Evolutionary conservation across 768 basidiomycete genomes (phyloP).

Genomic region (Lactarius sp.): DNA sequence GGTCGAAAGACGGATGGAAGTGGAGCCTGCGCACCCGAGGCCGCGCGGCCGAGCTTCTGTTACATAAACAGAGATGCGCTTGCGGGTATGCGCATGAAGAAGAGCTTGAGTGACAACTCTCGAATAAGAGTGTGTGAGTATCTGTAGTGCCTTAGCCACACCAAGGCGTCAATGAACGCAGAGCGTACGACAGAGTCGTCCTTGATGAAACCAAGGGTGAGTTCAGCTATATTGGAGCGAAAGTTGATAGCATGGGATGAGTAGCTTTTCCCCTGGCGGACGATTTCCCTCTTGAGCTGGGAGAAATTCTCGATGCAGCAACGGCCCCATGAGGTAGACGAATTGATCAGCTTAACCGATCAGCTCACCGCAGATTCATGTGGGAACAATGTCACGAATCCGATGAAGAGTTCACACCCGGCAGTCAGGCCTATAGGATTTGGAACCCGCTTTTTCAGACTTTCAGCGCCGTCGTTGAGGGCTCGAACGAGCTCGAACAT

Average conservation of each 20-base stretch:
- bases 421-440: slow-evolving; percentile 83
- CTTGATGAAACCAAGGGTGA: slow-evolving; percentile 88
- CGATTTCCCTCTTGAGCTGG: slow-evolving; percentile 76
- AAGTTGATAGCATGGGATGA: slow-evolving; percentile 76
- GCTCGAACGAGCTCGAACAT: slow-evolving; percentile 91
- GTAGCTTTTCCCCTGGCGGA: slow-evolving; percentile 76
- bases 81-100: slow-evolving; percentile 81
- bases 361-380: slow-evolving; percentile 71
- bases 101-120: slow-evolving; percentile 93
- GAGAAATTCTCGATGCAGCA: slow-evolving; percentile 59
- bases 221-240: slow-evolving; percentile 82
- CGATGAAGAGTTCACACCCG: slow-evolving; percentile 88
- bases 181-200: slow-evolving; percentile 79
- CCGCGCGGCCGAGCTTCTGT: slow-evolving; percentile 92
- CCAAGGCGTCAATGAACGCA: slow-evolving; percentile 20
- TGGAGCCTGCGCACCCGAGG: slow-evolving; percentile 55
- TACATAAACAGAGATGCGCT: slow-evolving; percentile 95
- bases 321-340: slow-evolving; percentile 20
- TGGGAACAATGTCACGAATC: slow-evolving; percentile 80
- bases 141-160: slow-evolving; percentile 44
- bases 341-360: slow-evolving; percentile 21
- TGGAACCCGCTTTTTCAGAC: slow-evolving; percentile 54
- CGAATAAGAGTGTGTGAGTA: slow-evolving; percentile 95
- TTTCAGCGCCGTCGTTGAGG: slow-evolving; percentile 67
- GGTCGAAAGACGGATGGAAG: slow-evolving; percentile 18